Evolutionary conservation across 768 basidiomycete species (phyloP), one percentile per base, ranked within the genome.

Genomic region (Phylloporus sp.): DNA sequence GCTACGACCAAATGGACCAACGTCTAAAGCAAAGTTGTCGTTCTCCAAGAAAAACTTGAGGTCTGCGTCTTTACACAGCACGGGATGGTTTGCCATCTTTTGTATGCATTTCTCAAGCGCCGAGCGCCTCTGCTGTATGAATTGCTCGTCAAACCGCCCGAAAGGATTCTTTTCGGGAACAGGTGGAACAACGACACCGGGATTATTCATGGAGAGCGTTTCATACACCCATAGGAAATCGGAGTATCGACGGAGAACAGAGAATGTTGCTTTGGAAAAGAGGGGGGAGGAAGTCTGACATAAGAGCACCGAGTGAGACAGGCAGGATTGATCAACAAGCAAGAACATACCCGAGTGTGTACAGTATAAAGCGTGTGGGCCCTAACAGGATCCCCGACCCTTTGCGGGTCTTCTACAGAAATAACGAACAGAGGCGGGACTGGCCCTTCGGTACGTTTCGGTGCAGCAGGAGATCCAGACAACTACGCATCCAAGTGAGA

Each of bases 221-320:
- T 93, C 91, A 65, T 90, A 96, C 1, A 99, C 68, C 96, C 96
- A 98, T 17, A 97, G 77, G 59, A 98, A 99, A 67, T 99, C 95
- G 6, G 90, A 92, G 67, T 96, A 99, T 26, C 96, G 84, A n/a
- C 96, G 80, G 2, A 99, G 81, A 42, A 97, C 96, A 3, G 93
- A 94, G 65, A 96, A 95, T 1, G 81, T 71, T 1, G 83, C 79
- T 71, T 89, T 90, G 54, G 82, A 79, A 69, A 79, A 98, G 21
- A 84, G 69, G 0, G 89, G 84, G 4, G 91, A 94, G 7, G 85
- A 90, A 0, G 93, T 96, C 86, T 90, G 54, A 10, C 10, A 31
- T 35, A 23, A 32, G 15, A n/a, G 9, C 24, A 38, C 2, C 27
- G 9, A 50, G 43, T 46, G 33, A 43, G 14, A 11, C 10, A 14